Evolutionary conservation across 495 filamentous ascomycete species (phyloP).

Genomic region (Aspergillus kassunensis): DNA sequence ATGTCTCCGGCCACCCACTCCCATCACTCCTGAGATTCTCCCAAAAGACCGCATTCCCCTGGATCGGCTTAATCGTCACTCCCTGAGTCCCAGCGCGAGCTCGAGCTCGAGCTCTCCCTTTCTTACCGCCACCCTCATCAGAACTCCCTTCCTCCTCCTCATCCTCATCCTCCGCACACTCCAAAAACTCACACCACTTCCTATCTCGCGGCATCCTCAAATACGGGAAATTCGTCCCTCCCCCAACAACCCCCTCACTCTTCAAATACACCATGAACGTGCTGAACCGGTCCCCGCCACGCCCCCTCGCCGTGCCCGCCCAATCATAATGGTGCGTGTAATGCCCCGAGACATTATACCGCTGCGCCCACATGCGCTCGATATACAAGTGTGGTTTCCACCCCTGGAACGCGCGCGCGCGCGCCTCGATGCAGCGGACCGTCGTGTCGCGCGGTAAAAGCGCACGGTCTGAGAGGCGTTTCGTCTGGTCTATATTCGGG

Average conservation of each 20-base stretch:
- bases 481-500: slow-evolving; percentile 37
- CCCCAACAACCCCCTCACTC: slow-evolving; percentile 54
- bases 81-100: too few species aligned
- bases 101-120: too few species aligned
- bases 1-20: slow-evolving; percentile 57
- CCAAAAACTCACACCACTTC: slow-evolving; percentile 57
- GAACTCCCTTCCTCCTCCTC: slow-evolving; percentile 39
- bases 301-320: slow-evolving; percentile 35
- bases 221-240: slow-evolving; percentile 59
- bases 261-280: slow-evolving; percentile 64
- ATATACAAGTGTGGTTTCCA: slow-evolving; percentile 56
- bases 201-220: slow-evolving; percentile 36
- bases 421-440: slow-evolving; percentile 65
- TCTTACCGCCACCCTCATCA: too few species aligned
- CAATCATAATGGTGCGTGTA: slow-evolving; percentile 60
- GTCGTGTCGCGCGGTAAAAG: slow-evolving; percentile 54
- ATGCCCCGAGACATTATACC: slow-evolving; percentile 54
- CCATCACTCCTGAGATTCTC: slow-evolving; percentile 64
- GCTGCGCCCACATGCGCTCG: slow-evolving; percentile 59
- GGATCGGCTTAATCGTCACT: slow-evolving; percentile 63
- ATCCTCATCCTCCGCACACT: slow-evolving; percentile 50
- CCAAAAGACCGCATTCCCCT: slow-evolving; percentile 75
- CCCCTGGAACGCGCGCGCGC: slow-evolving; percentile 68
- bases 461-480: slow-evolving; percentile 56
- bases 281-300: slow-evolving; percentile 44